Percentiles rank a stretch among this genome's conserved stretches.
phyloP scores from a whole-genome alignment of 495 filamentous ascomycete genomes.

The Hypoxylon intermedium region DNA sequence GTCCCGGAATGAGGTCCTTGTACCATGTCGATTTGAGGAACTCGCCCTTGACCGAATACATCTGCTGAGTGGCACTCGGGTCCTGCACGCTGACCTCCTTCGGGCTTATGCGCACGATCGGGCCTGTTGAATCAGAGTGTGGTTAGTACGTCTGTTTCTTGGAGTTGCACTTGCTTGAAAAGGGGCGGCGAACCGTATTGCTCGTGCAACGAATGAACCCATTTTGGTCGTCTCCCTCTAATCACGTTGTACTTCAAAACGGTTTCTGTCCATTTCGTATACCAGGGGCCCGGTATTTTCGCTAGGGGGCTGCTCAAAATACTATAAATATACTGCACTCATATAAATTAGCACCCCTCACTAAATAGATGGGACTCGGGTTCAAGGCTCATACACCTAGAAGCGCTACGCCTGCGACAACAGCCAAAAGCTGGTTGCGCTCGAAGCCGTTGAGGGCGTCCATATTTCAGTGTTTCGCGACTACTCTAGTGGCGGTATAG shows the following conservation, averaged over 20 bases:
- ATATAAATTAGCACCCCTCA: constrained; percentile 1
- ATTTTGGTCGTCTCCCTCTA: constrained; percentile 42
- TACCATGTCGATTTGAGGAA: constrained; percentile 38
- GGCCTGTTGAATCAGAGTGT: constrained; percentile 35
- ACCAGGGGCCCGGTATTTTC: constrained; percentile 39
- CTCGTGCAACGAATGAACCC: constrained; percentile 53
- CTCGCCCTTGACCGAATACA: constrained; percentile 47
- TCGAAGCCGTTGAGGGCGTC: constrained; percentile 4
- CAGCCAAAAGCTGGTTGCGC: constrained; percentile 6
- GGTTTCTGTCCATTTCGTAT: constrained; percentile 48
- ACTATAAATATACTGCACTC: constrained; percentile 19
- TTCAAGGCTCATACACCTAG: constrained; percentile 15
- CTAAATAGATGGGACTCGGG: background rate
- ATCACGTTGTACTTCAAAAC: constrained; percentile 46
- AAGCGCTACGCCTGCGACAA: constrained; percentile 1
- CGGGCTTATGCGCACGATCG: constrained; percentile 52
- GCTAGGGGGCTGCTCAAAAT: constrained; percentile 31
- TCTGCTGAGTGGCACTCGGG: constrained; percentile 44
- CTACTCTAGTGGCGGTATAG: too few relatives aligned
- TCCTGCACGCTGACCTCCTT: constrained; percentile 51
- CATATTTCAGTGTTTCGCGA: background rate
- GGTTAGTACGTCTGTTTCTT: background rate
- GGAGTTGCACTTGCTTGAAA: background rate
- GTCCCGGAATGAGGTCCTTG: constrained; percentile 13
- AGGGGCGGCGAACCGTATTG: constrained; percentile 47